Evolutionary conservation across 2,329 filamentous ascomycete species (phyloP).

Genomic region (Endoconidiophora polonica): DNA sequence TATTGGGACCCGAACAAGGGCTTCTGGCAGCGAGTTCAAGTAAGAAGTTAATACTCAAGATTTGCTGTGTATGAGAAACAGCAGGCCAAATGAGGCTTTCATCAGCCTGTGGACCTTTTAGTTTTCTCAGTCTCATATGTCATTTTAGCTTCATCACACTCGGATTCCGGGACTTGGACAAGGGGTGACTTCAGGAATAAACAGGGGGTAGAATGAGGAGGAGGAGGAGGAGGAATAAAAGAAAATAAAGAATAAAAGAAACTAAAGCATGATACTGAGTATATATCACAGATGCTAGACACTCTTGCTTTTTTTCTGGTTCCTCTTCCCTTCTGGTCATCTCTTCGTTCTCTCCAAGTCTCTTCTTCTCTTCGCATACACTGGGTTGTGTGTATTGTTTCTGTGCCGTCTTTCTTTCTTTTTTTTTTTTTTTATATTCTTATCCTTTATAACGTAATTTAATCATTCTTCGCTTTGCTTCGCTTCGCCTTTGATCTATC

Average conservation of each 20-base stretch:
- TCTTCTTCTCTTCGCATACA: slow-evolving; percentile 12
- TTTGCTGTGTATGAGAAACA: too few species aligned
- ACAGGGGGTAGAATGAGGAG: not conserved
- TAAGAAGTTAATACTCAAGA: too few species aligned
- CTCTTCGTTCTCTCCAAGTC: slow-evolving; percentile 13
- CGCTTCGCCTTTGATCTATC: slow-evolving; percentile 16
- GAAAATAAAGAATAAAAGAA: not conserved
- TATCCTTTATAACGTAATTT: slow-evolving; percentile 8
- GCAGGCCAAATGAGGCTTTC: too few species aligned
- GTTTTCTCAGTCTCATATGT: too few species aligned
- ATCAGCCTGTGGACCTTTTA: too few species aligned
- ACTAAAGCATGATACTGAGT: not conserved
- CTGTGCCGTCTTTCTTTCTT: slow-evolving; percentile 14
- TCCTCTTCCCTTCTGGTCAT: slow-evolving; percentile 4
- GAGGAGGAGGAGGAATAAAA: not conserved
- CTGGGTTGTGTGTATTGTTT: slow-evolving; percentile 14
- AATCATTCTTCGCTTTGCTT: slow-evolving; percentile 14
- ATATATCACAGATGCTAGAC: not conserved
- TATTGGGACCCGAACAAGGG: too few species aligned
- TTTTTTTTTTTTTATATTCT: too few species aligned
- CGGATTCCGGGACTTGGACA: not conserved
- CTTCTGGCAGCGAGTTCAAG: too few species aligned
- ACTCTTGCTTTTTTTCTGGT: slow-evolving; percentile 4
- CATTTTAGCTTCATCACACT: slow-evolving; percentile 1
- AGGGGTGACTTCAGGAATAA: too few species aligned